Evolutionary conservation across 2,329 filamentous ascomycete genomes (phyloP), one percentile per base, ranked within the genome.

Genomic region (Triangularia verruculosa): DNA sequence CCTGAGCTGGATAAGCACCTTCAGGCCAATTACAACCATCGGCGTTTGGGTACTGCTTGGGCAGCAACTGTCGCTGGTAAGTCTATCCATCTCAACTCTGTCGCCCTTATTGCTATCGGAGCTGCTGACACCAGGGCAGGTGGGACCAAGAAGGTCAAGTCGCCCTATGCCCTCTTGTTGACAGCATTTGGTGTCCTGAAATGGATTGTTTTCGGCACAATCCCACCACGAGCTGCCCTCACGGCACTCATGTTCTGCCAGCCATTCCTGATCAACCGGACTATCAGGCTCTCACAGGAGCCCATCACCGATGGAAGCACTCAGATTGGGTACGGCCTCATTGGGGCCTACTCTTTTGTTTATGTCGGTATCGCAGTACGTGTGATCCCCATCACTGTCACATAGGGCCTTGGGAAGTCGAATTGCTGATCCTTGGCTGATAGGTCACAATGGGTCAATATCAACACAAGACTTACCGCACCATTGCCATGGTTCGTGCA

Each of bases 231-330:
- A 0, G 67, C 80, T 2, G 71, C 73, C 9, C 74, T 74, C 24
- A 74, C 73, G 1, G 79, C 72, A 3, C 80, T 82, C 67, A 76
- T 70, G 5, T 80, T 81, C 59, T 74, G 77, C 4, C 80, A 82
- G 39, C 79, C 80, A 0, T 78, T 82, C 24, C 76, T 82, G 24
- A 76, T 82, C 66, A 72, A 74, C 27, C 69, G 73, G 1, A 68
- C 75, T 0, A 71, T 79, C 24, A 57, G 63, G 5, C 74, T 74
- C n/a, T 72, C 77, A 2, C 67, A 71, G 15, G 68, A 67, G 32
- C 68, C 74, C 0, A 66, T 69, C 20, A 67, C 59, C 8, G 61
- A 73, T 57, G 66, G 69, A 30, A 72, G 68, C 1, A 67, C 63
- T 0, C 73, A 75, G 22, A 64, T 66, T 1, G 75, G 74, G 0